phyloP scores from a whole-genome alignment of 192 early-diverging fungal genomes.

The Coemansia sp. region DNA sequence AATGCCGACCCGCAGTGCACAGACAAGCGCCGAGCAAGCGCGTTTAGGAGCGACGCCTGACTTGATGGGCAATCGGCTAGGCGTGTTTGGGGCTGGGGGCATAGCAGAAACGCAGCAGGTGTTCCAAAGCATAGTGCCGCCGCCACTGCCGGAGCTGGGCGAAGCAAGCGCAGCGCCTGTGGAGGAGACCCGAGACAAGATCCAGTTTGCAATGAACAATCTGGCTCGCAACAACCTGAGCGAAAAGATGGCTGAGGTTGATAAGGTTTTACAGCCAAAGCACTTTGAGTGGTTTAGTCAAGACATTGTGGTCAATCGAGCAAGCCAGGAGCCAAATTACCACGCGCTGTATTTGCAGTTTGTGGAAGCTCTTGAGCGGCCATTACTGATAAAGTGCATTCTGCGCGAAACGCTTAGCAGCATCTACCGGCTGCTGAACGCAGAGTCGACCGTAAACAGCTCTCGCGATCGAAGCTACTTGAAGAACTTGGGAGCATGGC shows the following conservation, averaged over 20 bases:
- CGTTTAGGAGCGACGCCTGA: slow-evolving; percentile 1
- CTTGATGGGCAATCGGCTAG: slow-evolving; percentile 22
- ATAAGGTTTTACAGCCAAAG: slow-evolving; percentile 62
- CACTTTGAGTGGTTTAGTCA: slow-evolving; percentile 90
- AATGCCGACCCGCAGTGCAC: slow-evolving; percentile 24
- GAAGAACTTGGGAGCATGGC: slow-evolving; percentile 97
- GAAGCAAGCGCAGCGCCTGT: slow-evolving; percentile 33
- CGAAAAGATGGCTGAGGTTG: slow-evolving; percentile 73
- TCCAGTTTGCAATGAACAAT: slow-evolving; percentile 97
- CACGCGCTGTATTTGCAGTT: slow-evolving; percentile 88
- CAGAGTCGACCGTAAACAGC: slow-evolving; percentile 87
- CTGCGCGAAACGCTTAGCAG: slow-evolving; percentile 86
- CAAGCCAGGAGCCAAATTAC: slow-evolving; percentile 96
- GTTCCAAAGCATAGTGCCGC: slow-evolving; percentile 37
- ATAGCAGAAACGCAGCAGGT: slow-evolving; percentile 1
- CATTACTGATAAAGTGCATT: slow-evolving; percentile 69
- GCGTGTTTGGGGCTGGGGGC: background rate
- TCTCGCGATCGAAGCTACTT: slow-evolving; percentile 84
- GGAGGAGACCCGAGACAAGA: slow-evolving; percentile 79
- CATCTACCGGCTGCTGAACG: slow-evolving; percentile 86
- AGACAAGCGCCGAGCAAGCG: slow-evolving; percentile 22
- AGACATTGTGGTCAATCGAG: slow-evolving; percentile 91
- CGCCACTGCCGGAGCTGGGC: slow-evolving; percentile 29
- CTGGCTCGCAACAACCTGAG: slow-evolving; percentile 81
- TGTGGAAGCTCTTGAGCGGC: slow-evolving; percentile 70